phyloP scores from a whole-genome alignment of 805 yeast species.

The Lachancea mirantina region DNA sequence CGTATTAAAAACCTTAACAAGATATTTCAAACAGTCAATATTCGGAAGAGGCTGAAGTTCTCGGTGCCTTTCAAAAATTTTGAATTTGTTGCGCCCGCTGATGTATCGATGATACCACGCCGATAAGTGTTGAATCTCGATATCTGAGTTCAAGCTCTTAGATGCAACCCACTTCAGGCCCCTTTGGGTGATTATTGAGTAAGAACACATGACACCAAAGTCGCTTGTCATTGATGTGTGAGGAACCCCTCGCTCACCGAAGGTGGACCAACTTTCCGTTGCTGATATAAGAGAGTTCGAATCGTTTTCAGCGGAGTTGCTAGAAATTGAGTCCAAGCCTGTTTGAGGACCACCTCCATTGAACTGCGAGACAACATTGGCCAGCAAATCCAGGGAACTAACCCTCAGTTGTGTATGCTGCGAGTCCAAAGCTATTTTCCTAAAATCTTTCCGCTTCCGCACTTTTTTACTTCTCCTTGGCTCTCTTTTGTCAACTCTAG shows the following conservation, averaged over 20 bases:
- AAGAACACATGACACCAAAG: slow-evolving; percentile 6
- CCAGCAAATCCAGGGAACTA: slow-evolving; percentile 7
- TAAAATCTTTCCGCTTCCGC: neutral
- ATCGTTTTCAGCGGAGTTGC: neutral
- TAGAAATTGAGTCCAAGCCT: too few relatives aligned
- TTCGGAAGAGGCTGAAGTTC: slow-evolving; percentile 5
- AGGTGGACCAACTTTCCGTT: neutral
- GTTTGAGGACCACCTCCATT: neutral
- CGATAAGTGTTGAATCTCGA: slow-evolving; percentile 2
- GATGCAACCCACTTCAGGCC: slow-evolving; percentile 6
- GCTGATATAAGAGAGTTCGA: neutral
- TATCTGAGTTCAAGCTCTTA: slow-evolving; percentile 5
- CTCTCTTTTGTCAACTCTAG: neutral
- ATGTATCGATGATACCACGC: slow-evolving; percentile 3
- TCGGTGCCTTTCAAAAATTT: slow-evolving; percentile 1
- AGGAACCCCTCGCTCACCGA: neutral
- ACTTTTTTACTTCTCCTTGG: neutral
- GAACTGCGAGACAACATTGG: slow-evolving; percentile 3
- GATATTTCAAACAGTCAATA: slow-evolving; percentile 1
- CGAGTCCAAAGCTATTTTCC: neutral
- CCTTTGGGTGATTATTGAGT: slow-evolving; percentile 2
- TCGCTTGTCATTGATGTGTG: slow-evolving; percentile 1
- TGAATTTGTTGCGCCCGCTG: neutral
- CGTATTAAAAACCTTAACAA: slow-evolving; percentile 1
- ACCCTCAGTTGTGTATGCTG: slow-evolving; percentile 1